A percentile compares a stretch with the other conserved stretches of the same genome.
These are phyloP conservation scores for Hypoxylon subgilvum DNA, from an alignment of 495 filamentous ascomycete species.

Conservation along the genomic window DNA sequence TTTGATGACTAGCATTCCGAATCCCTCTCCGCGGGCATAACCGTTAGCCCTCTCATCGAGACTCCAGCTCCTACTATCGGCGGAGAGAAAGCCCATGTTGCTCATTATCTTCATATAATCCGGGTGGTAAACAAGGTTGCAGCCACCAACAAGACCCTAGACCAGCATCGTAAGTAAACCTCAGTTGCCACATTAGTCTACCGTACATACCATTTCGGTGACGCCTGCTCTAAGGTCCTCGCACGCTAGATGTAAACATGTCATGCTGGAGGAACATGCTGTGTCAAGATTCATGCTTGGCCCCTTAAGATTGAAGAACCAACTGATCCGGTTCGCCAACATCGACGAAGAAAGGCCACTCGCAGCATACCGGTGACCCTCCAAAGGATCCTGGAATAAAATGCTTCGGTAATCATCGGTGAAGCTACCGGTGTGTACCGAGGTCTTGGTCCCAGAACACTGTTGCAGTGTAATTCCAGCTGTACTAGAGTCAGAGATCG, in stretches of 20 bases:
- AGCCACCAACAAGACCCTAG: slow-evolving; percentile 53
- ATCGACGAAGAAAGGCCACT: slow-evolving; percentile 39
- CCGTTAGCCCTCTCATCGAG: slow-evolving; percentile 64
- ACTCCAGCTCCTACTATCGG: slow-evolving; percentile 50
- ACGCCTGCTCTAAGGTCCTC: slow-evolving; percentile 63
- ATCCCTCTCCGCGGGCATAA: slow-evolving; percentile 64
- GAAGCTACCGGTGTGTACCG: slow-evolving; percentile 45
- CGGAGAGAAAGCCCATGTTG: slow-evolving; percentile 34
- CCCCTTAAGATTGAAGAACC: slow-evolving; percentile 52
- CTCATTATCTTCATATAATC: neutral
- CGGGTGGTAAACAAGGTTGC: slow-evolving; percentile 53
- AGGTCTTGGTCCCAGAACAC: slow-evolving; percentile 43
- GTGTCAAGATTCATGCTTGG: slow-evolving; percentile 51
- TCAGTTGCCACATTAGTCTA: too few relatives aligned
- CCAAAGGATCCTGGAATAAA: slow-evolving; percentile 31
- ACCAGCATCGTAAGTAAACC: too few relatives aligned
- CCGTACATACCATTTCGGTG: slow-evolving; percentile 5
- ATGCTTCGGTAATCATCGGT: slow-evolving; percentile 47
- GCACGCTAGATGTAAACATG: slow-evolving; percentile 65
- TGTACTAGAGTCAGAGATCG: too few relatives aligned
- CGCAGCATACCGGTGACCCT: slow-evolving; percentile 23
- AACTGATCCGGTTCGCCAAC: slow-evolving; percentile 55
- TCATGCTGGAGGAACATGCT: slow-evolving; percentile 68
- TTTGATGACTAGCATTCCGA: slow-evolving; percentile 61
- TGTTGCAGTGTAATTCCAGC: slow-evolving; percentile 38